Evolutionary conservation across 441 rosid species (phyloP), one percentile per base, ranked within the genome.

Genomic region (Pelargonium fulgidum): DNA sequence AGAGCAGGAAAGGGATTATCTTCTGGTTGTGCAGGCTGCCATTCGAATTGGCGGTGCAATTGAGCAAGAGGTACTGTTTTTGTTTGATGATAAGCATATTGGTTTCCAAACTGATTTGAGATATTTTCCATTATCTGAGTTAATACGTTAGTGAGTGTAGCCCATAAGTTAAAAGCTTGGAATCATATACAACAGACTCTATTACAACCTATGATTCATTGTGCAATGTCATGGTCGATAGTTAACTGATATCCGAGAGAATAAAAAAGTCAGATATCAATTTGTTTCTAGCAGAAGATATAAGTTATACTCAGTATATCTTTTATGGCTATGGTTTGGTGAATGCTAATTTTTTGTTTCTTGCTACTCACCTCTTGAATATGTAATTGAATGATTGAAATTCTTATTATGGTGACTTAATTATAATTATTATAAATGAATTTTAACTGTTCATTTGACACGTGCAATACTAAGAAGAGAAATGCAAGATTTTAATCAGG

Each of bases 21-120:
- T 87, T 76, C 82, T 84, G 70, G 86, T 91, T 26, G 86, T 94
- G 42, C 87, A 84, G 73, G 99, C 96, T 16, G 91, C 91, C 71
- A 77, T 80, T 70, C 90, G 83, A 66, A 82, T 94, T 1, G 99
- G 99, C 29, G 96, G 90, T 75, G 99, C 97, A 63, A 76, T 94
- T 75, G 99, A 94, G 83, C 82, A 87, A 70, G 99, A 94, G 96
- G 99, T 91, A 19, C 6, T 56, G 50, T 68, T 4, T 3, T 6
- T 36, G 29, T 42, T 36, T 59, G 36, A 29, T 29, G 36, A 29
- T 29, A 29, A 2, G 36, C 36, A 29, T 29, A 29, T 29, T 2
- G 36, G 36, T 29, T 29, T 29, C 3, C 4, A 2, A 29, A 29
- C 36, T 29, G 36, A 29, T 29, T 29, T 29, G 36, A 29, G 36